Evolutionary conservation across 2,329 filamentous ascomycete genomes (phyloP), one percentile per base, ranked within the genome.

Genomic region (Acarospora socialis): DNA sequence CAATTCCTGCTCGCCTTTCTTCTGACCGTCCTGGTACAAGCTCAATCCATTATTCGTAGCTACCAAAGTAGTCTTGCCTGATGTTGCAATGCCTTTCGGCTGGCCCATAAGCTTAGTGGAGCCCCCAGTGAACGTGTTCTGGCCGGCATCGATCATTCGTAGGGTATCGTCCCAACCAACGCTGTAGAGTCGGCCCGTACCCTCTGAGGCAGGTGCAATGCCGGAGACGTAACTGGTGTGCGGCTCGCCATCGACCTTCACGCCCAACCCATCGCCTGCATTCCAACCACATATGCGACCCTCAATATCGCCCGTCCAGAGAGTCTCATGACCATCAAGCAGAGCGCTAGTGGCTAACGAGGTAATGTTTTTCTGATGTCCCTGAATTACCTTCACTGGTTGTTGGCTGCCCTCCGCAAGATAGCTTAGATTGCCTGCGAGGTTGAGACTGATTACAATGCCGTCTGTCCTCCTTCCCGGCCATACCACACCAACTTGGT

Each of bases 401-500:
- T 73, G 70, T 1, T 69, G 60, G 29, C 66, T 78, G 26, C 79
- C 80, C 49, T 82, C 72, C 7, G 72, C 65, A 25, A 95, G 67
- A 55, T 98, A 98, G 53, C 81, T 92, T 37, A 98, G 71, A 51
- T 94, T 81, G 15, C 90, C 90, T 30, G 76, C 75, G 13, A 95
- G 67, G 45, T 83, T 90, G 43, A 95, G 62, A 53, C 82, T 92
- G 53, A 98, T 86, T 42, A 98, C 74, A 38, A 94, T 63, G 18
- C 80, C 82, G 51, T 98, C 90, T 32, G 63, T 79, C 42, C 87
- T 71, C 28, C 80, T 81, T 28, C 73, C 67, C 1, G 86, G 82
- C 75, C 84, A 92, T 7, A 90, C 82, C 4, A 98, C 83, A 32
- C 90, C 90, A 19, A 95, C 82, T 52, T 98, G 90, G 55, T 98